Conservation (phyloP, 1,139 yeast genomes). For the Pichia sp. region DNA sequence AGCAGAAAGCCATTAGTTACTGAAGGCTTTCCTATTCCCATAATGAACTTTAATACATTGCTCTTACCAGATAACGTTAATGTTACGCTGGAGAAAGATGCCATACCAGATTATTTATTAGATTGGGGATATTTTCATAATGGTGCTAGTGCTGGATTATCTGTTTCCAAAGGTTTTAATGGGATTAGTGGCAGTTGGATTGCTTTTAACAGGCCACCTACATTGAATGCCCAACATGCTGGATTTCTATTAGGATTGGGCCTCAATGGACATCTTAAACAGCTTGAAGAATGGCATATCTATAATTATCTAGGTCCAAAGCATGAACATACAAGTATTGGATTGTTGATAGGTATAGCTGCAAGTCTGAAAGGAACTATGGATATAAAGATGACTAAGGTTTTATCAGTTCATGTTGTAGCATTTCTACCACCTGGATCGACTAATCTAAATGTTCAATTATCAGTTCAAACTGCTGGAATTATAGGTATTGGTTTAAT, state of each 20-base stretch:
- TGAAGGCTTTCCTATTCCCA: slow-evolving; percentile 77
- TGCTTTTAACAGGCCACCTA: slow-evolving; percentile 73
- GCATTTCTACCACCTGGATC: slow-evolving; percentile 91
- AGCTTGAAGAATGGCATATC: slow-evolving; percentile 93
- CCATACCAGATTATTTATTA: slow-evolving; percentile 43
- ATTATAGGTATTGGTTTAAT: slow-evolving; percentile 83
- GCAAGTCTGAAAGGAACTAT: slow-evolving; percentile 80
- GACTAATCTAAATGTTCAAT: slow-evolving; percentile 77
- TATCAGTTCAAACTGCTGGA: slow-evolving; percentile 87
- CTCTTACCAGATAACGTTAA: slow-evolving; percentile 64
- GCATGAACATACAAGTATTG: slow-evolving; percentile 78
- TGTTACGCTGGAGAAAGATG: slow-evolving; percentile 52
- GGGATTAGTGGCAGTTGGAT: slow-evolving; percentile 92
- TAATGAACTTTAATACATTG: slow-evolving; percentile 60
- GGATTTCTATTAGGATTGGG: slow-evolving; percentile 94
- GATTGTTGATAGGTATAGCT: slow-evolving; percentile 84
- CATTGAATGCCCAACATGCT: slow-evolving; percentile 77
- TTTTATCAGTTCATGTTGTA: slow-evolving; percentile 86
- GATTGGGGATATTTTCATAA: slow-evolving; percentile 92
- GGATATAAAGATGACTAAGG: slow-evolving; percentile 85
- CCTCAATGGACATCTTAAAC: slow-evolving; percentile 77
- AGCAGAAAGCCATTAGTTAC: slow-evolving; percentile 76
- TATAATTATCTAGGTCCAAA: slow-evolving; percentile 91
- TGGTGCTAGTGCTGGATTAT: slow-evolving; percentile 85
- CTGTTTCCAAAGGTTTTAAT: slow-evolving; percentile 60